These are phyloP conservation scores for Biscogniauxia sp. DNA, from an alignment of 2,329 filamentous ascomycete genomes.

Conservation along the genomic window DNA sequence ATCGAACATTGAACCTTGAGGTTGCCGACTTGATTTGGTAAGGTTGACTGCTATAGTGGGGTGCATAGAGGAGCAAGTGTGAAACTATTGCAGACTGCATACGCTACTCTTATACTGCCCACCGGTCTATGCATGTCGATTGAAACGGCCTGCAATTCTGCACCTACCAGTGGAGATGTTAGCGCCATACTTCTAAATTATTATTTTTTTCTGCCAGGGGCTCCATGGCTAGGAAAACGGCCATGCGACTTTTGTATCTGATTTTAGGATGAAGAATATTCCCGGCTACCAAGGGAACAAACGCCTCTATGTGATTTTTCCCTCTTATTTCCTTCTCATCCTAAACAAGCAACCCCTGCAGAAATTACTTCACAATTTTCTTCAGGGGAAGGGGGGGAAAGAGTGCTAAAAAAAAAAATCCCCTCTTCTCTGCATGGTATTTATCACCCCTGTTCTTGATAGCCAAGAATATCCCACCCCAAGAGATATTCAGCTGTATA, in stretches of 20 bases:
- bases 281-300: not conserved
- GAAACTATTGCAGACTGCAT: not conserved
- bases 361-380: not conserved
- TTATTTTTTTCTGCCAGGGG: not conserved
- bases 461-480: not conserved
- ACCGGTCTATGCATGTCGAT: not conserved
- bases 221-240: not conserved
- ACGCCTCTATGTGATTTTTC: not conserved
- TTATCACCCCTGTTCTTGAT: not conserved
- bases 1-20: not conserved
- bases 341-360: not conserved
- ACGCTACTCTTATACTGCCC: not conserved
- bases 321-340: not conserved
- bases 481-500: not conserved
- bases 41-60: not conserved
- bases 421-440: not conserved
- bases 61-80: not conserved
- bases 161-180: not conserved
- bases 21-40: not conserved
- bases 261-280: not conserved
- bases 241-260: not conserved
- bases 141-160: not conserved
- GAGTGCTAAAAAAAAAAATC: not conserved
- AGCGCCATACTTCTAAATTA: not conserved
- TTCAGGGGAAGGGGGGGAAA: not conserved